These are phyloP conservation scores for Favolaschia claudopus DNA, from an alignment of 768 basidiomycete species.

Conservation along the genomic window DNA sequence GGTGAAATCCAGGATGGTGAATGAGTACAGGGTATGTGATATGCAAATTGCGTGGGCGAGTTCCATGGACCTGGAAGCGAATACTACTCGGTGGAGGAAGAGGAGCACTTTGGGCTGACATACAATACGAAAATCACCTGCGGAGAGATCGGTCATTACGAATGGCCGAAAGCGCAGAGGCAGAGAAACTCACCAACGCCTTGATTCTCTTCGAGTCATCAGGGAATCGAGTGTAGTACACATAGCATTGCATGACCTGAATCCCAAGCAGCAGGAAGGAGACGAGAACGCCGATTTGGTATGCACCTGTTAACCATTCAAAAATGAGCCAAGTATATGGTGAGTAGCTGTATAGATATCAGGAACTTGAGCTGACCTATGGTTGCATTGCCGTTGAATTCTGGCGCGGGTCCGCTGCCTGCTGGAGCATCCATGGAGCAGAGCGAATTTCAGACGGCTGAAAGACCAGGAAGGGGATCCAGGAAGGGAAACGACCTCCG, in stretches of 20 bases:
- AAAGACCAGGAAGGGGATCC: no score
- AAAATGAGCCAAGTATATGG: no score
- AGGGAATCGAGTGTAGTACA: background rate
- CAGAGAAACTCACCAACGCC: background rate
- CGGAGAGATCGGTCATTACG: background rate
- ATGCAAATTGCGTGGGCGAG: background rate
- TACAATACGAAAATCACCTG: background rate
- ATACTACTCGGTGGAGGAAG: background rate
- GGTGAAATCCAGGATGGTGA: no score
- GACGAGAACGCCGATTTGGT: background rate
- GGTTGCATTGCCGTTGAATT: no score
- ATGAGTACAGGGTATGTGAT: background rate
- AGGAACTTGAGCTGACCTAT: no score
- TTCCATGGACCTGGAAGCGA: background rate
- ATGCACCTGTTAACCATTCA: no score
- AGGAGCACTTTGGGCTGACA: background rate
- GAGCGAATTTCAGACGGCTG: no score
- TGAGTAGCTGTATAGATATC: no score
- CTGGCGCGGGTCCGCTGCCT: no score
- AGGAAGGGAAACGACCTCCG: no score
- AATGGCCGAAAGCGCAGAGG: background rate
- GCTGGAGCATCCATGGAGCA: no score
- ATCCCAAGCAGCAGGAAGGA: background rate
- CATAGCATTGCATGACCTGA: background rate
- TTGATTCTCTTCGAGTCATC: background rate